Evolutionary conservation across 148 eudicot genomes (phyloP).

Genomic region (Pouteria glomerata): DNA sequence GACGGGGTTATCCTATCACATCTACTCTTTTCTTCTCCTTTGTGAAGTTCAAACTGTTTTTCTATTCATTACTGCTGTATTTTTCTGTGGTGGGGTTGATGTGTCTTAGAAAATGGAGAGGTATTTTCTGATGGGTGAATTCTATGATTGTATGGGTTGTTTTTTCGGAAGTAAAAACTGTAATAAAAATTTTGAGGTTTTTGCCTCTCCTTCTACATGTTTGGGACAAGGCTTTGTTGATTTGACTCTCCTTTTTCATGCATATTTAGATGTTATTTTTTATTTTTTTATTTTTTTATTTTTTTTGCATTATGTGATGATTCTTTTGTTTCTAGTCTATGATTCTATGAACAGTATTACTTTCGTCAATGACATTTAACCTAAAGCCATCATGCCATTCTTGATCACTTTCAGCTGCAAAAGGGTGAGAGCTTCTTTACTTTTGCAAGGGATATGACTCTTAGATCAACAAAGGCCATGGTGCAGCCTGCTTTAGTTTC

Average conservation of each 20-base stretch:
- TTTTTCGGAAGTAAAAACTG: too few relatives aligned
- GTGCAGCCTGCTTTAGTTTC: constrained; percentile 52
- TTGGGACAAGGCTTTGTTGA: too few relatives aligned
- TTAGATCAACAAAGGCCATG: constrained; percentile 74
- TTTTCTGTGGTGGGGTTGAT: too few relatives aligned
- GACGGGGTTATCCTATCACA: background rate
- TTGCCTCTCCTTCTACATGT: too few relatives aligned
- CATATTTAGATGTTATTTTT: background rate
- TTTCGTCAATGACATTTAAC: background rate
- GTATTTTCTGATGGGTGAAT: too few relatives aligned
- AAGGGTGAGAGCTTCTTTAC: constrained; percentile 90
- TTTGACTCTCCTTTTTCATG: background rate
- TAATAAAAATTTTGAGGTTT: too few relatives aligned
- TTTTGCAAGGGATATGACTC: constrained; percentile 94
- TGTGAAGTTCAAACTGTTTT: constrained; percentile 2
- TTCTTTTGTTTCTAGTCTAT: background rate
- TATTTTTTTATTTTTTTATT: background rate
- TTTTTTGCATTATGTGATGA: background rate
- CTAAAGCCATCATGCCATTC: background rate
- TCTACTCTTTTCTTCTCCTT: background rate
- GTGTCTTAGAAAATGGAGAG: too few relatives aligned
- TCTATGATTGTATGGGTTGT: too few relatives aligned
- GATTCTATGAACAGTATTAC: background rate
- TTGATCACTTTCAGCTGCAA: constrained; percentile 47
- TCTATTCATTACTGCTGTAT: too few relatives aligned